A percentile compares a stretch with the other conserved stretches of the same genome.
Evolutionary conservation across 2,329 filamentous ascomycete genomes (phyloP).

Genomic region (Capronia coronata): DNA sequence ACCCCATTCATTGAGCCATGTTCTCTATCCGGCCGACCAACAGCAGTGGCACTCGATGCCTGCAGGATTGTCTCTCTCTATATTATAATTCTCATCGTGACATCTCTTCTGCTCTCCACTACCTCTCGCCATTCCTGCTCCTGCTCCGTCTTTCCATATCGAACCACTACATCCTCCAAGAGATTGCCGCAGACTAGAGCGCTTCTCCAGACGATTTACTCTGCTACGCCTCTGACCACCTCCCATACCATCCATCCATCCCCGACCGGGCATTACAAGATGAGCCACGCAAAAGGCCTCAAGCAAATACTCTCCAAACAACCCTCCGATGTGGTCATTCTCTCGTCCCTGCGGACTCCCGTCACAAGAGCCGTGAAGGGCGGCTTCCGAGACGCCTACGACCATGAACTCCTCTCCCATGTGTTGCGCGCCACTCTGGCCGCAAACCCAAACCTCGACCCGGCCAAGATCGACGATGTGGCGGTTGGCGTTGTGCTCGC

Average conservation of each 20-base stretch:
- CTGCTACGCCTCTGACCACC: too few species aligned
- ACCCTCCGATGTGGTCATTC: conserved; percentile 76
- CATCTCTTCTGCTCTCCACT: too few species aligned
- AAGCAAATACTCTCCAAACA: conserved; percentile 70
- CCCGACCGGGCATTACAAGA: too few species aligned
- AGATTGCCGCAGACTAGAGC: too few species aligned
- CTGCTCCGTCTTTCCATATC: too few species aligned
- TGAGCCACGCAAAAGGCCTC: conserved; percentile 53
- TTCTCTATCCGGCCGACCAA: conserved; percentile 8
- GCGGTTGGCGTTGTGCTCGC: conserved; percentile 83
- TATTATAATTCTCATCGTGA: too few species aligned
- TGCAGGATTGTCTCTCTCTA: too few species aligned
- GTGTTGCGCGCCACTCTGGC: conserved; percentile 62
- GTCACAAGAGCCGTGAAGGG: conserved; percentile 79
- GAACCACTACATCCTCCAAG: too few species aligned
- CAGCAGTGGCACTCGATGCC: too few species aligned
- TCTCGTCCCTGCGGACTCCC: conserved; percentile 84
- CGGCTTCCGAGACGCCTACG: conserved; percentile 77
- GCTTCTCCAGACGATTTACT: too few species aligned
- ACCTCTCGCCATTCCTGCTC: too few species aligned
- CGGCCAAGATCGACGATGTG: conserved; percentile 67
- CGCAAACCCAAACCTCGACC: conserved; percentile 65
- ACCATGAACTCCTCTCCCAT: conserved; percentile 72
- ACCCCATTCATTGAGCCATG: background rate
- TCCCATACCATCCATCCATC: too few species aligned